phyloP scores from a whole-genome alignment of 768 basidiomycete species.

The Lactarius pseudohatsudake region DNA sequence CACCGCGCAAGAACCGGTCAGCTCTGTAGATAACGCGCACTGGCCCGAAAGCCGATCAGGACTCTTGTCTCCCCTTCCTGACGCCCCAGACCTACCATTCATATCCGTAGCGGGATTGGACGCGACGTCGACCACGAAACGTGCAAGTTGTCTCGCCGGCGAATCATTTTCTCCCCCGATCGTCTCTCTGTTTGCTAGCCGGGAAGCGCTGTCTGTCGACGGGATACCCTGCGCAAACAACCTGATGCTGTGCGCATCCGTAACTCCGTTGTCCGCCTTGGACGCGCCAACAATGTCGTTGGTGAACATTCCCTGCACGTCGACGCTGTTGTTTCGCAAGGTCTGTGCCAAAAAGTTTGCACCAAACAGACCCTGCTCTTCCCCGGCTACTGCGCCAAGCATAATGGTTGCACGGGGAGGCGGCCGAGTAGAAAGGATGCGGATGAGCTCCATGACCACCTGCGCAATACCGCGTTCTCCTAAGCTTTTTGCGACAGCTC shows the following conservation, averaged over 20 bases:
- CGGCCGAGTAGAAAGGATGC: conserved; percentile 48
- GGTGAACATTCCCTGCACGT: conserved; percentile 58
- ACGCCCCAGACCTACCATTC: conserved; percentile 42
- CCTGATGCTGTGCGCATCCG: conserved; percentile 49
- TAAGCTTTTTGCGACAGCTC: background rate
- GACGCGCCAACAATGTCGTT: conserved; percentile 59
- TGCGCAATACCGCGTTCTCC: background rate
- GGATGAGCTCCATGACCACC: conserved; percentile 52
- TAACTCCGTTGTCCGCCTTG: conserved; percentile 47
- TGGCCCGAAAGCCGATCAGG: conserved; percentile 29
- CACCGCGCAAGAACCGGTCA: conserved; percentile 56
- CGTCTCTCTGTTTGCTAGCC: conserved; percentile 38
- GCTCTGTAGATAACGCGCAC: conserved; percentile 52
- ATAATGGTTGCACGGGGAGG: conserved; percentile 51
- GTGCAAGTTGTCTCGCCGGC: conserved; percentile 50
- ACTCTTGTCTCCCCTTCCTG: too few relatives aligned
- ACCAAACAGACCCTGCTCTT: conserved; percentile 54
- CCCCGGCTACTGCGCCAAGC: conserved; percentile 50
- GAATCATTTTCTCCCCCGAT: conserved; percentile 58
- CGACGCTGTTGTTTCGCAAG: conserved; percentile 43
- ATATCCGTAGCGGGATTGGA: conserved; percentile 50
- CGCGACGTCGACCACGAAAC: conserved; percentile 52
- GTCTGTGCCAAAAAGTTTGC: conserved; percentile 48
- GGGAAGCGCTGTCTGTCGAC: conserved; percentile 41
- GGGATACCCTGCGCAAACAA: conserved; percentile 56